These are phyloP conservation scores for Allodekkera sacchari DNA, from an alignment of 805 yeast species.

Conservation along the genomic window DNA sequence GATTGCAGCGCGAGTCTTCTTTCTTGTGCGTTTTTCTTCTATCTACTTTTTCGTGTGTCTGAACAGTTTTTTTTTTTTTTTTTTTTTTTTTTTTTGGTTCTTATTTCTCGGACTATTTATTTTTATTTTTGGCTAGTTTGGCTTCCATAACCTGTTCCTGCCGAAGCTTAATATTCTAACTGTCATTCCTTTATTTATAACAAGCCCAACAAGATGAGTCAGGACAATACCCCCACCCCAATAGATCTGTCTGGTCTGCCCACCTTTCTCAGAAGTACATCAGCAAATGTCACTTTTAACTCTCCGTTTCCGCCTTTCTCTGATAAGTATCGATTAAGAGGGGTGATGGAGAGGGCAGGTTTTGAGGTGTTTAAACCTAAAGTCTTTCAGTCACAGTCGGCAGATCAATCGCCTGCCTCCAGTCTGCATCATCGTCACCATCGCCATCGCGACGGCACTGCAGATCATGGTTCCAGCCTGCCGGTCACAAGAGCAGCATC, in stretches of 20 bases:
- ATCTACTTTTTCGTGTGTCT: neutral
- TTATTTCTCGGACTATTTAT: neutral
- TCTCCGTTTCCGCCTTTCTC: constrained; percentile 67
- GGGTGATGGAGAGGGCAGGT: constrained; percentile 79
- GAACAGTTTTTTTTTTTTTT: neutral
- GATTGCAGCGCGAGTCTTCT: too few relatives aligned
- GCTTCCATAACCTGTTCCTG: neutral
- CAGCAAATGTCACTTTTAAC: constrained; percentile 29
- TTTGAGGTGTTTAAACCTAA: constrained; percentile 47
- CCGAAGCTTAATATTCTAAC: neutral
- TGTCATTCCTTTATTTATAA: neutral
- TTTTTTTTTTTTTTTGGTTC: neutral
- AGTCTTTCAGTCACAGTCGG: too few relatives aligned
- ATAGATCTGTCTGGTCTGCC: constrained; percentile 23
- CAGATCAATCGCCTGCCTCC: too few relatives aligned
- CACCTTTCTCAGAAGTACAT: constrained; percentile 21
- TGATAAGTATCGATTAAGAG: constrained; percentile 49
- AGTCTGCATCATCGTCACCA: constrained; percentile 1
- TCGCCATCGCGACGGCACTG: neutral
- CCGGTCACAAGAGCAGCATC: constrained; percentile 2
- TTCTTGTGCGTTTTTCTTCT: too few relatives aligned
- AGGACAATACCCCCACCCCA: constrained; percentile 8
- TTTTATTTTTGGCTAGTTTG: too few relatives aligned
- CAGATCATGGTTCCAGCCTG: neutral
- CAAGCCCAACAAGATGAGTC: neutral